Conservation (phyloP, 2,329 filamentous ascomycete species). For the Metarhizium guizhouense region DNA sequence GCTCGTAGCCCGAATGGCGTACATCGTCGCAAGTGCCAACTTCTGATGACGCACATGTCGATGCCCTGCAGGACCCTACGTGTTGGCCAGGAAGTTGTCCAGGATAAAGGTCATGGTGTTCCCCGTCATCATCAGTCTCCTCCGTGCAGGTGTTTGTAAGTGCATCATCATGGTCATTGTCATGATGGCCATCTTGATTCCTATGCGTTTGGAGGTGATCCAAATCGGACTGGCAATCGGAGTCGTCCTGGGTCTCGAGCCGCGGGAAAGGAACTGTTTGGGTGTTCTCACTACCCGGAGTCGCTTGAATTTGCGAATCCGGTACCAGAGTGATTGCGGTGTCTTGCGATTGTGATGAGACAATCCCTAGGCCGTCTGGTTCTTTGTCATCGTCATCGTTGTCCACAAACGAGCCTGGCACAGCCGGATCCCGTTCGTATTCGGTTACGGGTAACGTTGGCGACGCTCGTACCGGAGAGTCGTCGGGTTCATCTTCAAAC, state of each 20-base stretch:
- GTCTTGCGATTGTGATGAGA: constrained; percentile 19
- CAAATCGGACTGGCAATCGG: constrained; percentile 28
- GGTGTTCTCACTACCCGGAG: constrained; percentile 6
- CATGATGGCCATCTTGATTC: constrained; percentile 10
- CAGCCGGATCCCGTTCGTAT: not conserved
- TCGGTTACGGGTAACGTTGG: not conserved
- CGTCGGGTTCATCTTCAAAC: constrained; percentile 34
- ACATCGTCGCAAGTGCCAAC: constrained; percentile 18
- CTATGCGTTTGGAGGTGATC: constrained; percentile 18
- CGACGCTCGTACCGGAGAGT: not conserved
- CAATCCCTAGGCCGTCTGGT: constrained; percentile 5
- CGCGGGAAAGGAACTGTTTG: constrained; percentile 24
- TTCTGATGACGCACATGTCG: constrained; percentile 32
- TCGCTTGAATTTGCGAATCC: constrained; percentile 20
- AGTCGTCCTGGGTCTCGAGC: constrained; percentile 26
- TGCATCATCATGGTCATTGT: constrained; percentile 19
- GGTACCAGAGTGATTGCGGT: constrained; percentile 42
- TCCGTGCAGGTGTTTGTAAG: constrained; percentile 27
- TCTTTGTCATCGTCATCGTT: not conserved
- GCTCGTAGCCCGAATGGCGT: constrained; percentile 16
- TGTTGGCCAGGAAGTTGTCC: constrained; percentile 20
- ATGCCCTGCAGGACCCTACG: constrained; percentile 25
- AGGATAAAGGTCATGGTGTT: constrained; percentile 17
- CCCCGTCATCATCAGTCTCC: constrained; percentile 21
- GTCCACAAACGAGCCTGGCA: not conserved